A percentile compares a stretch with the other conserved stretches of the same genome.
Conservation (phyloP, 1,139 yeast species). For the Groenewaldozyma auringiensis region DNA sequence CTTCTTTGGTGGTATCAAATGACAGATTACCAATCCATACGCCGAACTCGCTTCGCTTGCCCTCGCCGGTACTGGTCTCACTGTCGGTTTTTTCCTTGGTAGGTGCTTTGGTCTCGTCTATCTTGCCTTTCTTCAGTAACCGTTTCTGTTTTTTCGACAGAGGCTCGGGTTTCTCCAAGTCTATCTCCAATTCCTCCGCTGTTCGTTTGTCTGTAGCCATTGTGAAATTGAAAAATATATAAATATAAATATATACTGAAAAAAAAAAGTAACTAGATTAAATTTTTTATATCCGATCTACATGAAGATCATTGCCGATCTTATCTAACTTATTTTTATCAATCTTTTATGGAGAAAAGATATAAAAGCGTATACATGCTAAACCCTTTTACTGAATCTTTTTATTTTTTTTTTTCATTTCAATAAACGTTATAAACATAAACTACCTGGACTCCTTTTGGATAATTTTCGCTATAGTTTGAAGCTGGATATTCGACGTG, state of each 20-base stretch:
- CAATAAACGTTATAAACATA: too few species aligned
- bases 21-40: slow-evolving; percentile 95
- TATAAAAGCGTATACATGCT: too few species aligned
- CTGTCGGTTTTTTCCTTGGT: slow-evolving; percentile 21
- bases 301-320: too few species aligned
- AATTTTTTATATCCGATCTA: not conserved
- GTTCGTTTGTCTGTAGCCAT: slow-evolving; percentile 4
- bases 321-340: too few species aligned
- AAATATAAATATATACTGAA: too few species aligned
- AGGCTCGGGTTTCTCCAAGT: slow-evolving; percentile 69
- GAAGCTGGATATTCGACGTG: slow-evolving; percentile 38
- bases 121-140: slow-evolving; percentile 55
- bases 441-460: slow-evolving; percentile 28
- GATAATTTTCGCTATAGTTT: slow-evolving; percentile 37
- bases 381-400: slow-evolving; percentile 4
- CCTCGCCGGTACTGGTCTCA: slow-evolving; percentile 23
- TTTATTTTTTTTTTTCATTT: slow-evolving; percentile 5
- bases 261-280: not conserved
- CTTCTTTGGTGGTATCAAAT: slow-evolving; percentile 75
- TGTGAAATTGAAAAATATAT: too few species aligned
- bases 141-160: slow-evolving; percentile 89
- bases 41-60: slow-evolving; percentile 44
- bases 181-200: slow-evolving; percentile 62
- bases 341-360: too few species aligned
- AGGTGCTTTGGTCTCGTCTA: slow-evolving; percentile 28